Base-by-base conservation (phyloP, 495 filamentous ascomycete genomes). In the Aspergillus avenaceus region DNA sequence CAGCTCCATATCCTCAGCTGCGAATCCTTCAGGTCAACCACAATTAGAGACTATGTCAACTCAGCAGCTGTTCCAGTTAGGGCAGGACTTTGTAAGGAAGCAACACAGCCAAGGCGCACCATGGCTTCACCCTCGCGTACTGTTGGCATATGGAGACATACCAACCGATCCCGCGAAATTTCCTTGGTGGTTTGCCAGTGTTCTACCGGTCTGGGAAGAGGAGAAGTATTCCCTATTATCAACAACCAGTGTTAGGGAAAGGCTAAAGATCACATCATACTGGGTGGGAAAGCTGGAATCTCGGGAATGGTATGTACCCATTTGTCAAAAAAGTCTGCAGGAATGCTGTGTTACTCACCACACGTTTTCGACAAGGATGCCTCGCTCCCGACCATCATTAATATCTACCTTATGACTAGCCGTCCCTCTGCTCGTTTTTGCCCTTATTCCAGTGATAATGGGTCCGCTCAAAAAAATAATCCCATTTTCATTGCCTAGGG, bases 151-250 rank as follows among this genome's bases (percentile, higher is more conserved):
- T 59, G 90, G 90, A 7, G 77, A 83, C 29, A 83, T 81, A 13
- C 91, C 90, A 0, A 72, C 77, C 6, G 88, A 96, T 63, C 82
- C 88, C 2, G 82, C 83, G 1, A 60, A 80, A 11, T 93, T 96
- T 56, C 87, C 90, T 0, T 97, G 89, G 75, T 97, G 91, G 91
- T 86, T 97, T 53, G 90, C 88, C 13, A 86, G 79, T 55, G 81
- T 95, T 42, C 61, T 95, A 8, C 90, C 89, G 13, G 80, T 91
- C 26, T 75, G 76, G 31, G 87, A 90, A 14, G 75, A 83, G 19
- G 85, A 95, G 52, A 92, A 91, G 59, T 95, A 95, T 56, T 74
- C 73, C 8, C 66, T 96, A 18, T 67, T 96, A 23, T 63, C 70
- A 8, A 85, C 84, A 4, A 82, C 67, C 3, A 92, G 84, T 53